Evolutionary conservation across 352 stramenopile species (phyloP).

Genomic region (Phytophthora parvispora): DNA sequence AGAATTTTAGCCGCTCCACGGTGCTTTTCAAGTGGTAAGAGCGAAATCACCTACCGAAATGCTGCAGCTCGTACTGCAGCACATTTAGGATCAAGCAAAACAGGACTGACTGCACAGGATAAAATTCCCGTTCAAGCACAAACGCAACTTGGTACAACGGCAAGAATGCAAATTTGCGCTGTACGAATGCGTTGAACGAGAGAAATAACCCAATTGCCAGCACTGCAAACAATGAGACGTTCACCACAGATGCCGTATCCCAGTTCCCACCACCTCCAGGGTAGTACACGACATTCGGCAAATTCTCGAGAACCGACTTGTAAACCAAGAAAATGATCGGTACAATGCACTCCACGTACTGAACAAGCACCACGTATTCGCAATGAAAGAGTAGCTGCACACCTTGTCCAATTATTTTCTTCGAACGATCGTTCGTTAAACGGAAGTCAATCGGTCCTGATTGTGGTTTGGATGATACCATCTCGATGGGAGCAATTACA

Average conservation of each 20-base stretch:
- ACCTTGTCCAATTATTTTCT: not conserved
- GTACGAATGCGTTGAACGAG: not conserved
- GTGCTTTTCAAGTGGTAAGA: no score
- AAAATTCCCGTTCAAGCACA: not conserved
- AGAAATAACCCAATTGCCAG: not conserved
- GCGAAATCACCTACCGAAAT: not conserved
- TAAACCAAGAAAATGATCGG: not conserved
- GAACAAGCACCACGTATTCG: not conserved
- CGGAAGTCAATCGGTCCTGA: not conserved
- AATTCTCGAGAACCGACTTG: not conserved
- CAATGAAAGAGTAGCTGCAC: not conserved
- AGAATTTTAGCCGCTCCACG: no score
- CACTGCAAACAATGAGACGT: not conserved
- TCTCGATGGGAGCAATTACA: no score
- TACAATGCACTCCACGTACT: not conserved
- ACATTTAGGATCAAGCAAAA: not conserved
- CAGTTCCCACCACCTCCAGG: not conserved
- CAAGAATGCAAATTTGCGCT: not conserved
- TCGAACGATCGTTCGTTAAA: not conserved
- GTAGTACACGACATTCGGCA: not conserved
- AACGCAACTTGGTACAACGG: not conserved
- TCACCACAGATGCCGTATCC: not conserved
- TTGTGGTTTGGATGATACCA: not conserved
- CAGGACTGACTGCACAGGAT: not conserved
- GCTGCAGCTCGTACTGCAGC: not conserved